Conservation (phyloP, 2,329 filamentous ascomycete genomes). For the Diaporthe ampelina region DNA sequence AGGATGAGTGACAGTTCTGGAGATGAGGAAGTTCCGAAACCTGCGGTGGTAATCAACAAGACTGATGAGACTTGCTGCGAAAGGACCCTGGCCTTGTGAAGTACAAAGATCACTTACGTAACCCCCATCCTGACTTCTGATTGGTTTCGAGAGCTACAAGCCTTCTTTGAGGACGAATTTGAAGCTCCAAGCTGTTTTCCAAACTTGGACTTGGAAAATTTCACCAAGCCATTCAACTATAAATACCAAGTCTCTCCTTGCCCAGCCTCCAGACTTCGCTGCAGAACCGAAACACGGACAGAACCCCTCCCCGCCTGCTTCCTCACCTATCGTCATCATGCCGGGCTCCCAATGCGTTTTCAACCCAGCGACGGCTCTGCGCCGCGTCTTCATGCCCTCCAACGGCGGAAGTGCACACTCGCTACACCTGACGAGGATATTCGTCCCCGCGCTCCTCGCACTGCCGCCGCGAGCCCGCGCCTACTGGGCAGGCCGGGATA, state of each 20-base stretch:
- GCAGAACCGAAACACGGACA: not conserved
- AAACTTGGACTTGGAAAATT: conserved; percentile 34
- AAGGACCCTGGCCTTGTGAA: not conserved
- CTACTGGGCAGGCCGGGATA: conserved; percentile 26
- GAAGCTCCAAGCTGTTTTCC: conserved; percentile 13
- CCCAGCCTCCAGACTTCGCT: not conserved
- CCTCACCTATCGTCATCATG: conserved; percentile 51
- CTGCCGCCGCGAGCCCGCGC: conserved; percentile 28
- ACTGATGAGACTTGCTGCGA: not conserved
- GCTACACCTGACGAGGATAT: conserved; percentile 39
- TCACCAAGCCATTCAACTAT: not conserved
- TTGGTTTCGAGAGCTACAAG: conserved; percentile 34
- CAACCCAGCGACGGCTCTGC: conserved; percentile 61
- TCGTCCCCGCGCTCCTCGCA: conserved; percentile 39
- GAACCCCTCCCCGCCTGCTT: not conserved
- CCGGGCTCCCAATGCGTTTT: conserved; percentile 55
- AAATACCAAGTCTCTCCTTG: not conserved
- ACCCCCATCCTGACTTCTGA: not conserved
- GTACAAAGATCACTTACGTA: conserved; percentile 29
- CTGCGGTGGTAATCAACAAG: not conserved
- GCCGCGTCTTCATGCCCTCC: conserved; percentile 60
- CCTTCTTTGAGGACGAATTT: conserved; percentile 36
- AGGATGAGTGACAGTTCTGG: not conserved
- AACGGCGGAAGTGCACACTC: conserved; percentile 44
- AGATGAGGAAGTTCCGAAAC: not conserved